phyloP scores from a whole-genome alignment of 2,329 filamentous ascomycete species.

The Stemphylium vesicarium region DNA sequence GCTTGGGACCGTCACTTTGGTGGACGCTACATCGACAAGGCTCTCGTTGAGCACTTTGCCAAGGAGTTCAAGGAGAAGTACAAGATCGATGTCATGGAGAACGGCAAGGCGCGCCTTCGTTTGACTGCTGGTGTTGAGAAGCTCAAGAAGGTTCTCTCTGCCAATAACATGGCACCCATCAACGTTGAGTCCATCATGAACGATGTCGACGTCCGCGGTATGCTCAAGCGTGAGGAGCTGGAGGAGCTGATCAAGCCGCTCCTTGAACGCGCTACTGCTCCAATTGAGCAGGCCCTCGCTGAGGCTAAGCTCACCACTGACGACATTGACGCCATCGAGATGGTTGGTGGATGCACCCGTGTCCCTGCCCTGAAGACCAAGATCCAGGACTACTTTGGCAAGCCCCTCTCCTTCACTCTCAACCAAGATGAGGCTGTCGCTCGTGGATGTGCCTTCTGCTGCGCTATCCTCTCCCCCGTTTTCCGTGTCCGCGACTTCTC shows the following conservation, averaged over 20 bases:
- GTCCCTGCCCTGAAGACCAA: slow-evolving; percentile 90
- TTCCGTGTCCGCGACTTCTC: slow-evolving; percentile 99
- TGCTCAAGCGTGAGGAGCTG: slow-evolving; percentile 93
- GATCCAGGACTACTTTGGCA: slow-evolving; percentile 88
- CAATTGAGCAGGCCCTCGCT: slow-evolving; percentile 90
- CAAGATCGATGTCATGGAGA: slow-evolving; percentile 92
- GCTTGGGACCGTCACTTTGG: slow-evolving; percentile 95
- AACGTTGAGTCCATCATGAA: slow-evolving; percentile 99
- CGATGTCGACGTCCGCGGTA: slow-evolving; percentile 85
- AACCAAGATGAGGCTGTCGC: slow-evolving; percentile 98
- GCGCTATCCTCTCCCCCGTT: slow-evolving; percentile 93
- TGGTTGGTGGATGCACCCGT: slow-evolving; percentile 94
- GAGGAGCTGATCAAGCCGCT: slow-evolving; percentile 89
- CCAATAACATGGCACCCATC: slow-evolving; percentile 88
- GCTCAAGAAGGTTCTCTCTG: slow-evolving; percentile 97
- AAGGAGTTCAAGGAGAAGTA: slow-evolving; percentile 97
- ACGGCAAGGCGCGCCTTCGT: slow-evolving; percentile 87
- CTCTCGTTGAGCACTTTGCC: slow-evolving; percentile 90
- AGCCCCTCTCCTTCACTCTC: slow-evolving; percentile 90
- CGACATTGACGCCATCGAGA: slow-evolving; percentile 91
- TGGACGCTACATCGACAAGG: slow-evolving; percentile 96
- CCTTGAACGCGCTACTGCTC: slow-evolving; percentile 72
- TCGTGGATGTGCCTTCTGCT: slow-evolving; percentile 95
- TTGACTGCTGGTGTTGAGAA: slow-evolving; percentile 91
- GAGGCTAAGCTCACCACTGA: slow-evolving; percentile 90